Conservation (phyloP, 1,139 yeast species). For the Nakaseomyces kungkrabaensis region DNA sequence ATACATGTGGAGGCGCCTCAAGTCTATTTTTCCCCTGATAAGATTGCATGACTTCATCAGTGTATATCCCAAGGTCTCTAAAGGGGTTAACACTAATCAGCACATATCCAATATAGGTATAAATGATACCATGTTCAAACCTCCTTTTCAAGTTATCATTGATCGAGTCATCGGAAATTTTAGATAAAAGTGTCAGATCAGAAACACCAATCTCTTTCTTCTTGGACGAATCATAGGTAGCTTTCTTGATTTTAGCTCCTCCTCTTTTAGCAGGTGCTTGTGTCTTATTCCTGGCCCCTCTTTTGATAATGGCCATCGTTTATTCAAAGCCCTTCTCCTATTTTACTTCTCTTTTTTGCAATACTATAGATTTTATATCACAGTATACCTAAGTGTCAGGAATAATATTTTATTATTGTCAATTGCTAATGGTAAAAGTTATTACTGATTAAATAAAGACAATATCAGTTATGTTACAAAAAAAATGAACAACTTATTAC, state of each 20-base stretch:
- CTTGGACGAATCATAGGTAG: slow-evolving; percentile 79
- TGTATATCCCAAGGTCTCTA: slow-evolving; percentile 90
- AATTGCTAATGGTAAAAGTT: too few species aligned
- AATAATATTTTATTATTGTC: too few species aligned
- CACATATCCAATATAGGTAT: slow-evolving; percentile 81
- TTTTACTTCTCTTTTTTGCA: not conserved
- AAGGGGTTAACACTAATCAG: slow-evolving; percentile 95
- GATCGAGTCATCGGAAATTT: slow-evolving; percentile 85
- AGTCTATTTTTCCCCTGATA: slow-evolving; percentile 88
- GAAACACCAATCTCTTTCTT: slow-evolving; percentile 97
- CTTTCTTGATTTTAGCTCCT: slow-evolving; percentile 61
- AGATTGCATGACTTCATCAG: slow-evolving; percentile 59
- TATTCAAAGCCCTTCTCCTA: not conserved
- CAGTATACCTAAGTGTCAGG: too few species aligned
- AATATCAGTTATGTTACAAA: too few species aligned
- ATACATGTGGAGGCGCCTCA: slow-evolving; percentile 98
- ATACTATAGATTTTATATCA: too few species aligned
- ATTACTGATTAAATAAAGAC: too few species aligned
- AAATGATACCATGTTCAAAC: slow-evolving; percentile 80
- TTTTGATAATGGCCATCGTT: slow-evolving; percentile 66
- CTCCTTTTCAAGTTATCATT: slow-evolving; percentile 85
- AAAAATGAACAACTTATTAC: not conserved
- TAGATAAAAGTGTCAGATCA: slow-evolving; percentile 80
- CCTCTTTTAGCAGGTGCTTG: slow-evolving; percentile 44
- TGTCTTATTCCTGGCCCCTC: slow-evolving; percentile 58